Conservation (phyloP, 164 flowering plant genomes). For the Sextonia rubra region DNA sequence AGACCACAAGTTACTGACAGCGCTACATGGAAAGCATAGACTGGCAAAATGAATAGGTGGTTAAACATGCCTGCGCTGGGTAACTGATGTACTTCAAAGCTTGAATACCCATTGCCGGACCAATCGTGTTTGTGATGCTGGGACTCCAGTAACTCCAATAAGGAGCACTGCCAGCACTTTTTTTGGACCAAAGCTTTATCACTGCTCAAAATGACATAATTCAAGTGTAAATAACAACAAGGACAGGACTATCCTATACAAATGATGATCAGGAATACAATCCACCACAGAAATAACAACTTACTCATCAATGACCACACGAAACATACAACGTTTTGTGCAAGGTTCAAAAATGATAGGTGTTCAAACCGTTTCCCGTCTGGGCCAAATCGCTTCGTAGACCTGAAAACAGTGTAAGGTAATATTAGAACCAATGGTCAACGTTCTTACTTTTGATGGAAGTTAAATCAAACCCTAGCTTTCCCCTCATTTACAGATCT, state of each 20-base stretch:
- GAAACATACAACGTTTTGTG: conserved; percentile 89
- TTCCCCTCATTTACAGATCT: no score
- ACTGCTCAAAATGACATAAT: conserved; percentile 32
- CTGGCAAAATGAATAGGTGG: no score
- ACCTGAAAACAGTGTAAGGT: conserved; percentile 37
- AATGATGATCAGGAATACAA: neutral
- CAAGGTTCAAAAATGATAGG: conserved; percentile 86
- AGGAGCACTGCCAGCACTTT: conserved; percentile 74
- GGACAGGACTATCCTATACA: neutral
- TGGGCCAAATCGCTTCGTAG: conserved; percentile 87
- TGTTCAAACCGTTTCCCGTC: conserved; percentile 90
- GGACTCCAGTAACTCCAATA: conserved; percentile 99
- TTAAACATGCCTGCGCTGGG: conserved; percentile 80
- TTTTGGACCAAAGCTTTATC: conserved; percentile 76
- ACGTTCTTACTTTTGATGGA: neutral
- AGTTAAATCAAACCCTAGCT: no score
- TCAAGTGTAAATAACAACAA: neutral
- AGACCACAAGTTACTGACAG: neutral
- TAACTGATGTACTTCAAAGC: conserved; percentile 96
- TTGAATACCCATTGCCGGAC: conserved; percentile 99
- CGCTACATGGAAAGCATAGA: neutral
- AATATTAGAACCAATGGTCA: neutral
- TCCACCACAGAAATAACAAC: conserved; percentile 21
- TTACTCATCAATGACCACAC: conserved; percentile 92
- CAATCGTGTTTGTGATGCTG: conserved; percentile 92